A percentile compares a stretch with the other conserved stretches of the same genome.
These are phyloP conservation scores for Jaltomata sinuosa DNA, from an alignment of 257 asterid genomes.

Conservation along the genomic window DNA sequence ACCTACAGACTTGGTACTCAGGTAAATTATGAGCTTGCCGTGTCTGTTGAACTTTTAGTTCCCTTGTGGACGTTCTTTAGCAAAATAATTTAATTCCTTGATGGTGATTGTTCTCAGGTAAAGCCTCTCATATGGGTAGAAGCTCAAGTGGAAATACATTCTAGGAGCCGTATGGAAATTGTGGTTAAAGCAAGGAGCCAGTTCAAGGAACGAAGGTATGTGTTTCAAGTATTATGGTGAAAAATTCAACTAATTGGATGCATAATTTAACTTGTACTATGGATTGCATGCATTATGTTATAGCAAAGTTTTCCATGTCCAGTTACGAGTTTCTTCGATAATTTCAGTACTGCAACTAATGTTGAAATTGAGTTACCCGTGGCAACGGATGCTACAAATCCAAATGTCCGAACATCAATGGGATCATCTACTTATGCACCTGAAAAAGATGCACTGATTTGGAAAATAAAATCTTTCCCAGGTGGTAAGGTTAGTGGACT, in stretches of 20 bases:
- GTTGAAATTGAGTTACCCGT: constrained; percentile 98
- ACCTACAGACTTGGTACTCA: constrained; percentile 97
- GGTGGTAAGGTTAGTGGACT: constrained; percentile 82
- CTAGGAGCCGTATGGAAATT: constrained; percentile 88
- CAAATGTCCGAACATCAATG: constrained; percentile 94
- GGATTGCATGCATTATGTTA: background rate
- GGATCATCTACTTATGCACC: constrained; percentile 98
- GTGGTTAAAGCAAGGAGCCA: constrained; percentile 92
- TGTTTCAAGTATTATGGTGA: background rate
- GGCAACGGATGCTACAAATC: constrained; percentile 93
- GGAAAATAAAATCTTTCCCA: constrained; percentile 98
- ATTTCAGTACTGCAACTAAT: constrained; percentile 89
- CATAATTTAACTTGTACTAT: background rate
- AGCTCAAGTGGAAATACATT: constrained; percentile 91
- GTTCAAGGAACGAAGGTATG: constrained; percentile 96
- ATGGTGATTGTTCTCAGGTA: constrained; percentile 46
- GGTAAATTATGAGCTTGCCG: constrained; percentile 29
- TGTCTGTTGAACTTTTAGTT: background rate
- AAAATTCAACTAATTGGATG: background rate
- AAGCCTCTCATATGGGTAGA: constrained; percentile 98
- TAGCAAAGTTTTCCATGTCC: background rate
- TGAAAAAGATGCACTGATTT: constrained; percentile 79
- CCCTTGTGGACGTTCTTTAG: background rate
- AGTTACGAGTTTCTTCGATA: constrained; percentile 15
- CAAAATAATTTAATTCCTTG: background rate